phyloP scores from a whole-genome alignment of 164 flowering plant species.

The Echeveria elegans region DNA sequence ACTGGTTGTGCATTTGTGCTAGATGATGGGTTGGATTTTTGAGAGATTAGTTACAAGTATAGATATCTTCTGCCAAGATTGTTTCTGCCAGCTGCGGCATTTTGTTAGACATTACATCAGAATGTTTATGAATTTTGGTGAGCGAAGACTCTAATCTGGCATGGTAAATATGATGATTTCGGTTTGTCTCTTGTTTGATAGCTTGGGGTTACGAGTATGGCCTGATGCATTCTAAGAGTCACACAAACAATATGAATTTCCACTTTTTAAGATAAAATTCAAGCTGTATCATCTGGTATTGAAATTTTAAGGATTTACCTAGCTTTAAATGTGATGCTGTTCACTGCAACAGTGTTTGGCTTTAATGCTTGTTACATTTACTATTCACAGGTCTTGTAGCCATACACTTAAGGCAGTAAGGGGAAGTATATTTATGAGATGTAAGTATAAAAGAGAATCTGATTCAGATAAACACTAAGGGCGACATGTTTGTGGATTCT shows the following conservation, averaged over 20 bases:
- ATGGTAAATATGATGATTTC: background rate
- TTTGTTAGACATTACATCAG: background rate
- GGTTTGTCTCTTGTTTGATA: background rate
- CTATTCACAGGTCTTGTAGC: conserved; percentile 3
- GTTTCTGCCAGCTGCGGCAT: background rate
- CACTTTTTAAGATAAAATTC: background rate
- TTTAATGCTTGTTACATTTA: background rate
- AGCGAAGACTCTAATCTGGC: background rate
- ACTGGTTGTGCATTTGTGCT: too few species aligned
- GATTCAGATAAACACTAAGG: background rate
- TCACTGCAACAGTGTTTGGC: background rate
- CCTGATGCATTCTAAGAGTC: too few species aligned
- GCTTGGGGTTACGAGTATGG: background rate
- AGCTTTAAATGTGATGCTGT: background rate
- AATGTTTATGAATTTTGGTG: background rate
- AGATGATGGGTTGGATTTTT: background rate
- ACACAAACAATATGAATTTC: too few species aligned
- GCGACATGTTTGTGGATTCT: conserved; percentile 51
- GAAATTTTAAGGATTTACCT: background rate
- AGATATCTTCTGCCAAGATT: background rate
- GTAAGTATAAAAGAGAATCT: background rate
- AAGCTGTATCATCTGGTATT: background rate
- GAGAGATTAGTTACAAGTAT: background rate
- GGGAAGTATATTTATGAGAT: background rate
- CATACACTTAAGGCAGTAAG: background rate